These are phyloP conservation scores for Russula sp. DNA, from an alignment of 768 basidiomycete species.

Conservation along the genomic window DNA sequence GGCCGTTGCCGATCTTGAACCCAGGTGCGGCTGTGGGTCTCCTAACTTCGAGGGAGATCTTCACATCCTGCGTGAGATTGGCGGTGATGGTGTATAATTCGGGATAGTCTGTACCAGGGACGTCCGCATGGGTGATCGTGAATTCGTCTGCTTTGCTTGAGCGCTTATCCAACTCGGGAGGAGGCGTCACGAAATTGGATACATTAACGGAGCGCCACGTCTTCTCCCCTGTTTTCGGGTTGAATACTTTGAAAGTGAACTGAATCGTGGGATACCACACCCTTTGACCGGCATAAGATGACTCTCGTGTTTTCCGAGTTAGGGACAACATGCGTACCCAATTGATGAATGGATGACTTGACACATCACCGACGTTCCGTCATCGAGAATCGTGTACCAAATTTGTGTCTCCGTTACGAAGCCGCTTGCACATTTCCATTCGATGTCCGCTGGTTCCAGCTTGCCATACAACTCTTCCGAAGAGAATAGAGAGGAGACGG, in stretches of 20 bases:
- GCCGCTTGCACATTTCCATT: slow-evolving; percentile 79
- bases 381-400: slow-evolving; percentile 79
- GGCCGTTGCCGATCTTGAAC: slow-evolving; percentile 88
- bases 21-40: slow-evolving; percentile 74
- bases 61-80: slow-evolving; percentile 74
- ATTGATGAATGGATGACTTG: slow-evolving; percentile 87
- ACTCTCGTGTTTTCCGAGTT: slow-evolving; percentile 17
- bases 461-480: slow-evolving; percentile 67
- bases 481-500: slow-evolving; percentile 62
- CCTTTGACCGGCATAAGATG: slow-evolving; percentile 44
- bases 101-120: slow-evolving; percentile 54
- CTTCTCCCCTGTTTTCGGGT: slow-evolving; percentile 69
- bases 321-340: slow-evolving; percentile 56
- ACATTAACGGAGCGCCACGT: slow-evolving; percentile 89
- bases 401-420: slow-evolving; percentile 89
- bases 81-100: slow-evolving; percentile 80
- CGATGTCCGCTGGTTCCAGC: slow-evolving; percentile 69
- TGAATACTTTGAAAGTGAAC: slow-evolving; percentile 85
- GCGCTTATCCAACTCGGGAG: slow-evolving; percentile 77
- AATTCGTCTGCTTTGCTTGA: slow-evolving; percentile 85
- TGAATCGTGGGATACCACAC: slow-evolving; percentile 94
- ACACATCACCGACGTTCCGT: slow-evolving; percentile 75
- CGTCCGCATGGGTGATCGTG: slow-evolving; percentile 64
- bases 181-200: slow-evolving; percentile 70
- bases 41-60: slow-evolving; percentile 70